Evolutionary conservation across 129 eudicot species (phyloP).

Genomic region (Chrysanthemum lavandulifolium): DNA sequence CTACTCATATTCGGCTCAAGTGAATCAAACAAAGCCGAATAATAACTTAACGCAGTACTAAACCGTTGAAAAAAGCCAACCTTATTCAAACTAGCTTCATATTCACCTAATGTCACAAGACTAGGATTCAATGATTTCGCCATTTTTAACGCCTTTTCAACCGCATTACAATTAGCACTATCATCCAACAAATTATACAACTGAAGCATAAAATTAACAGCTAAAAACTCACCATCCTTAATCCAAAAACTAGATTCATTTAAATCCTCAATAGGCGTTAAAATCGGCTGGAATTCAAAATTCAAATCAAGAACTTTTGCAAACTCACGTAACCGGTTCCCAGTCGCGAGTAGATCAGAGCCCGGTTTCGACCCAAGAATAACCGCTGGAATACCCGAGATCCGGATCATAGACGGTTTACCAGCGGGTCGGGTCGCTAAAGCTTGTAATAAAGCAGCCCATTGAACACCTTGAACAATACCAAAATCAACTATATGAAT

Average conservation of each 20-base stretch:
- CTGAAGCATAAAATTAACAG: constrained; percentile 93
- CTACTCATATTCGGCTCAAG: constrained; percentile 67
- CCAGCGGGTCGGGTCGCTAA: constrained; percentile 90
- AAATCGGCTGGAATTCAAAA: constrained; percentile 73
- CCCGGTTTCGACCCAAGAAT: constrained; percentile 63
- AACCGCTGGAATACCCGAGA: constrained; percentile 87
- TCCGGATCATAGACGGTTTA: constrained; percentile 65
- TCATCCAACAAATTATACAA: constrained; percentile 66
- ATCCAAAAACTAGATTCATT: constrained; percentile 62
- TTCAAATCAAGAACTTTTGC: constrained; percentile 79
- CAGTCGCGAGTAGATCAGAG: constrained; percentile 65
- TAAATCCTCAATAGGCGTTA: constrained; percentile 49
- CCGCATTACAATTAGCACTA: constrained; percentile 16
- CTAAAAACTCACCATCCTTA: constrained; percentile 64
- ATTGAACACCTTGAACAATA: constrained; percentile 88
- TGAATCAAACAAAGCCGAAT: constrained; percentile 69
- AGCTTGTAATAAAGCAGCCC: constrained; percentile 93
- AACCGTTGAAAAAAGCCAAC: constrained; percentile 60
- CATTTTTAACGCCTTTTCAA: constrained; percentile 51
- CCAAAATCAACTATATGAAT: constrained; percentile 96
- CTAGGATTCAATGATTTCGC: constrained; percentile 76
- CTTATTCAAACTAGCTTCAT: constrained; percentile 72
- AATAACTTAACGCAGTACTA: constrained; percentile 57
- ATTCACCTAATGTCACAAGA: constrained; percentile 86
- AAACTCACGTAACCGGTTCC: constrained; percentile 79